Evolutionary conservation across 164 flowering plant species (phyloP).

Genomic region (Magnolia changhungtana): DNA sequence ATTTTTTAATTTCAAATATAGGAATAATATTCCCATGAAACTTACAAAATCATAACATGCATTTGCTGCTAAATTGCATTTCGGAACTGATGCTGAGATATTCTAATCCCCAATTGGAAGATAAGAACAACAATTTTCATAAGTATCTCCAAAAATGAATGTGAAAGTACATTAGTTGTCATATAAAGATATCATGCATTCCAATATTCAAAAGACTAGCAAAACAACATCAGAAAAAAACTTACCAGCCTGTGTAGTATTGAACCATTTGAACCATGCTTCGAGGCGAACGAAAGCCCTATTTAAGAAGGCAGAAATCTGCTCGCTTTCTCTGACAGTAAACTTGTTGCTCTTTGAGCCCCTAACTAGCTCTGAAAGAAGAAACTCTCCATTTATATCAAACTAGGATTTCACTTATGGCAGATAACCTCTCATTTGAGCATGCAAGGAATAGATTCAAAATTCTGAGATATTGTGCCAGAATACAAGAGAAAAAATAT

Average conservation of each 20-base stretch:
- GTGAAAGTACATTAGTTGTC: too few species aligned
- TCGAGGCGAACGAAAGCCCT: constrained; percentile 81
- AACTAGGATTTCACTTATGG: constrained; percentile 1
- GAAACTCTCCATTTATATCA: not conserved
- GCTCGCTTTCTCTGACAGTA: constrained; percentile 44
- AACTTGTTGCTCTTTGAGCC: constrained; percentile 52
- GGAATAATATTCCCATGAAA: not conserved
- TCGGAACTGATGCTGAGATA: not conserved
- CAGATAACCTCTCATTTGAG: not conserved
- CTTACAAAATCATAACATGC: not conserved
- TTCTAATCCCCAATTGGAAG: too few species aligned
- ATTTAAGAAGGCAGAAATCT: constrained; percentile 67
- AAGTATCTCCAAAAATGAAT: too few species aligned
- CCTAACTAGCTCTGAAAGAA: constrained; percentile 55
- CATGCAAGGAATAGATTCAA: not conserved
- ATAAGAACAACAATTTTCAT: too few species aligned
- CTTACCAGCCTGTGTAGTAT: constrained; percentile 85
- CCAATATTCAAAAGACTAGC: not conserved
- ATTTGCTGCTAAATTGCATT: not conserved
- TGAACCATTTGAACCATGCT: constrained; percentile 98
- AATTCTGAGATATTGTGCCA: too few species aligned
- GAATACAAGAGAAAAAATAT: not conserved
- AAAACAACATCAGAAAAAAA: not conserved
- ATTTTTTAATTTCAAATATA: too few species aligned
- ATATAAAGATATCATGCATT: not conserved